phyloP scores from a whole-genome alignment of 2,329 filamentous ascomycete genomes.

The Zasmidium cellare region DNA sequence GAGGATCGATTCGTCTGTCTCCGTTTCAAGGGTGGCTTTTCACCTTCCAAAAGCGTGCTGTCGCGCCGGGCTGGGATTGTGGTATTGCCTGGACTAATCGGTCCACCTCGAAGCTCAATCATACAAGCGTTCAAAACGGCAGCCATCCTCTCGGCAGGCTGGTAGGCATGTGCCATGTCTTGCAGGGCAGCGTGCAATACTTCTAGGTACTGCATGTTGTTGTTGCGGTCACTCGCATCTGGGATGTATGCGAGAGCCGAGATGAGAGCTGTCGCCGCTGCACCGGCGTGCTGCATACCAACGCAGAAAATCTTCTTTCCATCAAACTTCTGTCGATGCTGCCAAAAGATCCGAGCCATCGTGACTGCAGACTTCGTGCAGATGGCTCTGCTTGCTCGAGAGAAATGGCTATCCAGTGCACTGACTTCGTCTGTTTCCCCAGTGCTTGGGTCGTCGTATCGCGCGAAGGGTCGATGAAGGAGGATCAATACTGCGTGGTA shows the following conservation, averaged over 20 bases:
- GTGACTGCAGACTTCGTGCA: constrained; percentile 28
- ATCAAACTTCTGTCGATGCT: constrained; percentile 27
- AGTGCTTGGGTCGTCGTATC: constrained; percentile 22
- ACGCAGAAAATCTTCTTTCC: constrained; percentile 27
- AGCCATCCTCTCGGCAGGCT: constrained; percentile 27
- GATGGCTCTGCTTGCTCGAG: constrained; percentile 25
- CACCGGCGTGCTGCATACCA: constrained; percentile 29
- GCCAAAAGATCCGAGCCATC: constrained; percentile 28
- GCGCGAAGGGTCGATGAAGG: constrained; percentile 27
- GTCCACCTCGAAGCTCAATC: constrained; percentile 24
- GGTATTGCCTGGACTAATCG: constrained; percentile 21
- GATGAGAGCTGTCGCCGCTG: constrained; percentile 27
- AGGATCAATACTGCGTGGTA: constrained; percentile 27
- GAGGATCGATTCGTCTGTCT: constrained; percentile 17
- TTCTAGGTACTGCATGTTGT: constrained; percentile 29
- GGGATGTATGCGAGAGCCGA: constrained; percentile 28
- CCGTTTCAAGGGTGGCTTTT: constrained; percentile 19
- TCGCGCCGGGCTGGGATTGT: constrained; percentile 20
- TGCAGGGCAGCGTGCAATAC: constrained; percentile 26
- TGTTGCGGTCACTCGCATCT: constrained; percentile 23
- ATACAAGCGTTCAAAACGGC: constrained; percentile 26
- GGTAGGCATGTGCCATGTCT: constrained; percentile 26
- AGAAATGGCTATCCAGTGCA: constrained; percentile 27
- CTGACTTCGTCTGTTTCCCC: constrained; percentile 20
- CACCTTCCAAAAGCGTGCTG: constrained; percentile 16